Conservation (phyloP, 371 early-diverging fungal species). For the Nosema muscidifuracis region DNA sequence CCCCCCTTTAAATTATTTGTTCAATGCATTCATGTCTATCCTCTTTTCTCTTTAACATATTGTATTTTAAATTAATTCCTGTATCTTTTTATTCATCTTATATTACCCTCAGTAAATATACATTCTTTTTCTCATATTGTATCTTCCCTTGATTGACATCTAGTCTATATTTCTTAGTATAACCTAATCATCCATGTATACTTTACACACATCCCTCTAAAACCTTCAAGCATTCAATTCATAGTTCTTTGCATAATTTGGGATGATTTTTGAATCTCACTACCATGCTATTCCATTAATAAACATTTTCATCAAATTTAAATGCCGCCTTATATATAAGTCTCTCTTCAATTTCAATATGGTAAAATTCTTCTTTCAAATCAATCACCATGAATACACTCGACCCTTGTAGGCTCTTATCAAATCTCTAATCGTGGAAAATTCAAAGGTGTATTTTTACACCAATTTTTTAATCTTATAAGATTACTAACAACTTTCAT, state of each 20-base stretch:
- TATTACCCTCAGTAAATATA: too few relatives aligned
- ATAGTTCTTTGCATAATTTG: slow-evolving; percentile 44
- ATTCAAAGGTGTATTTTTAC: slow-evolving; percentile 8
- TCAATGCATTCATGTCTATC: too few relatives aligned
- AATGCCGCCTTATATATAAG: slow-evolving; percentile 9
- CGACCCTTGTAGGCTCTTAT: slow-evolving; percentile 16
- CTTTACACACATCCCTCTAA: too few relatives aligned
- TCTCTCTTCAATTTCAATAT: slow-evolving; percentile 18
- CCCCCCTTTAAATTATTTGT: too few relatives aligned
- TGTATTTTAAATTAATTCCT: too few relatives aligned
- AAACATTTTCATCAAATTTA: slow-evolving; percentile 12
- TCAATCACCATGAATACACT: slow-evolving; percentile 22
- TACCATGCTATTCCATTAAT: slow-evolving; percentile 45
- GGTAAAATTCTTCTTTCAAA: slow-evolving; percentile 6
- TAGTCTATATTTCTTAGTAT: too few relatives aligned
- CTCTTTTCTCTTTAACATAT: too few relatives aligned
- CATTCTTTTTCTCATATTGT: too few relatives aligned
- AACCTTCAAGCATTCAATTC: too few relatives aligned
- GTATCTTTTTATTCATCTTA: too few relatives aligned
- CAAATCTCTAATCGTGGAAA: slow-evolving; percentile 28
- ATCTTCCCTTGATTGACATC: too few relatives aligned
- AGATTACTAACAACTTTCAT: slow-evolving; percentile 37
- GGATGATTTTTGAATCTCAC: slow-evolving; percentile 45
- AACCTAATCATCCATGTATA: too few relatives aligned
- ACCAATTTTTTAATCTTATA: slow-evolving; percentile 22